These are phyloP conservation scores for Colletotrichum orbiculare DNA, from an alignment of 2,329 filamentous ascomycete genomes.

Conservation along the genomic window DNA sequence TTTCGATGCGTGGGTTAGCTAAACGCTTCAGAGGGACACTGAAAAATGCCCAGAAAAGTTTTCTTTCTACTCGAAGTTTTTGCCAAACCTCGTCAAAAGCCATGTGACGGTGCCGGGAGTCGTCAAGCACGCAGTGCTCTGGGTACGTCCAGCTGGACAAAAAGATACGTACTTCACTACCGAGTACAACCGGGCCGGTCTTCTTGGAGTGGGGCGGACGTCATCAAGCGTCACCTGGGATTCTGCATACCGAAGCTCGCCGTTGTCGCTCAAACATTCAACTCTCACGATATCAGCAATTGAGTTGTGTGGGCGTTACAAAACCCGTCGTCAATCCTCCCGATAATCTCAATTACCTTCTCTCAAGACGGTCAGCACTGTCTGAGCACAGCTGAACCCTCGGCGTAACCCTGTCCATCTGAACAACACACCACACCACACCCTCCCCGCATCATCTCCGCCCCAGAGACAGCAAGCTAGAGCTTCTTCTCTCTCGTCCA, in stretches of 20 bases:
- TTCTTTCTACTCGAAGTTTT: too few relatives aligned
- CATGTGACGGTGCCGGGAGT: too few relatives aligned
- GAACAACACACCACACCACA: conserved; percentile 8
- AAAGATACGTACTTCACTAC: too few relatives aligned
- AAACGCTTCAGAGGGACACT: too few relatives aligned
- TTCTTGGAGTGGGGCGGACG: conserved; percentile 24
- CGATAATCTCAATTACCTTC: background rate
- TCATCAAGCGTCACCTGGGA: conserved; percentile 33
- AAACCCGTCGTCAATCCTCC: background rate
- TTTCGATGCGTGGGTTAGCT: too few relatives aligned
- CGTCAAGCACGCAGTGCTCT: background rate
- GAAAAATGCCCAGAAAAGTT: too few relatives aligned
- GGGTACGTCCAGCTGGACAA: conserved; percentile 10
- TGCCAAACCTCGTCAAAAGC: too few relatives aligned
- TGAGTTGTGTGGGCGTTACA: background rate
- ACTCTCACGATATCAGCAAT: conserved; percentile 11
- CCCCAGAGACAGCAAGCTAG: conserved; percentile 2
- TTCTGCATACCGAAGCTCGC: conserved; percentile 9
- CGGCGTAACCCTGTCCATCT: conserved; percentile 4
- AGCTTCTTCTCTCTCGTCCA: conserved; percentile 14
- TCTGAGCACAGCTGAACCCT: conserved; percentile 12
- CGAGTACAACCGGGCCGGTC: conserved; percentile 32
- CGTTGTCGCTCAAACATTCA: conserved; percentile 28
- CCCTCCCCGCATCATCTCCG: conserved; percentile 24
- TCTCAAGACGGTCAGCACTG: background rate